Conservation (phyloP, 1,139 yeast genomes). For the Suhomyces coccinellae region DNA sequence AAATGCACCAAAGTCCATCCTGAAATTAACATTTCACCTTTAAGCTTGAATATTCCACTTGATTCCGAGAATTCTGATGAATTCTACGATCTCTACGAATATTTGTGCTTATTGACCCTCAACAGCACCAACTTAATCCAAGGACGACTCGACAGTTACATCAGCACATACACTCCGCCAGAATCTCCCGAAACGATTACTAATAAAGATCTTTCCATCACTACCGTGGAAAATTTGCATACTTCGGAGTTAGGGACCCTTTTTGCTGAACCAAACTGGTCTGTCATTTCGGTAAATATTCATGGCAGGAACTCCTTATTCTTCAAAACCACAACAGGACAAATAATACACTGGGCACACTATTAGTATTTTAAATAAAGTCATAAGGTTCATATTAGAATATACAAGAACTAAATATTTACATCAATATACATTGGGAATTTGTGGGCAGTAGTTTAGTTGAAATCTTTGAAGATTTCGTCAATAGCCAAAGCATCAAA, state of each 20-base stretch:
- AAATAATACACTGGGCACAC: conserved; percentile 1
- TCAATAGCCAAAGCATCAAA: conserved; percentile 13
- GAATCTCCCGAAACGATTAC: neutral
- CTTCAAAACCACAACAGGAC: conserved; percentile 2
- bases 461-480: conserved; percentile 14
- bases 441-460: neutral
- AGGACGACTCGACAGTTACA: conserved; percentile 14
- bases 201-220: neutral
- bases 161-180: conserved; percentile 15
- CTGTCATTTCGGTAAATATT: neutral
- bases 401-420: conserved; percentile 7
- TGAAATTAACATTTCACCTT: conserved; percentile 3
- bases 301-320: conserved; percentile 1
- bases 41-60: neutral
- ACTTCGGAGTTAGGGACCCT: neutral
- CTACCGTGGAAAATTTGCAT: neutral
- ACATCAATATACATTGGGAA: neutral
- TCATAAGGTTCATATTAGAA: conserved; percentile 4
- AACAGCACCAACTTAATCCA: conserved; percentile 19
- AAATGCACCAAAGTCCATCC: neutral
- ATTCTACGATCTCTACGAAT: conserved; percentile 20
- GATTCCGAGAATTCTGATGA: conserved; percentile 3
- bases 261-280: neutral
- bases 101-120: conserved; percentile 19
- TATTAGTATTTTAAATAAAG: neutral